phyloP scores from a whole-genome alignment of 257 asterid genomes.

The Plantago elongata region DNA sequence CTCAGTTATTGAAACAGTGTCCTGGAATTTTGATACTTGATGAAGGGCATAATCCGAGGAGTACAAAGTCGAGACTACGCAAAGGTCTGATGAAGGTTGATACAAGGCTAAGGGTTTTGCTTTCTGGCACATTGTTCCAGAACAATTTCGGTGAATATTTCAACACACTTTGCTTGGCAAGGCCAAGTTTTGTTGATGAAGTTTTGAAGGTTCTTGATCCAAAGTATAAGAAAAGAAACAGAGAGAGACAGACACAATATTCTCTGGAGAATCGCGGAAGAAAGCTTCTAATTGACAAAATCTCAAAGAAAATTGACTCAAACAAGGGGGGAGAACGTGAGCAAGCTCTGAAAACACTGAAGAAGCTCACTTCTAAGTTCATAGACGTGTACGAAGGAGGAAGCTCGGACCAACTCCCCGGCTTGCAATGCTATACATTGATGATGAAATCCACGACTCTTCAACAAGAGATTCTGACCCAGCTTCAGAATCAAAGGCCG shows the following conservation, averaged over 20 bases:
- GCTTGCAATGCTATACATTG: conserved; percentile 83
- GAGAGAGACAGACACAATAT: conserved; percentile 46
- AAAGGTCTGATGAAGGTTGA: conserved; percentile 88
- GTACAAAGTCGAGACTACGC: conserved; percentile 88
- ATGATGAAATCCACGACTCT: conserved; percentile 89
- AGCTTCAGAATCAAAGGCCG: conserved; percentile 77
- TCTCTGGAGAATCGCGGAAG: conserved; percentile 81
- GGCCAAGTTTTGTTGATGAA: conserved; percentile 80
- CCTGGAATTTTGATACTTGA: conserved; percentile 91
- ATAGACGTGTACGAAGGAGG: conserved; percentile 94
- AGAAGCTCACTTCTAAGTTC: conserved; percentile 69
- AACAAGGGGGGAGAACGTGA: conserved; percentile 56
- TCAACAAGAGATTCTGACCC: conserved; percentile 60
- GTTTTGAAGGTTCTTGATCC: conserved; percentile 86
- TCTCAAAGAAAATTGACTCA: conserved; percentile 74
- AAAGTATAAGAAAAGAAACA: conserved; percentile 61
- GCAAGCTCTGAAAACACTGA: conserved; percentile 64
- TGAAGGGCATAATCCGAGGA: conserved; percentile 98
- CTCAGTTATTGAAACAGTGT: conserved; percentile 75
- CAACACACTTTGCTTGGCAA: conserved; percentile 83
- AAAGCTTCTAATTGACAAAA: conserved; percentile 72
- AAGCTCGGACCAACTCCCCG: conserved; percentile 70
- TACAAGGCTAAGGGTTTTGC: conserved; percentile 76
- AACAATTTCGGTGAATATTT: conserved; percentile 95
- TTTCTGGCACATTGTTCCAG: conserved; percentile 92